These are phyloP conservation scores for Tympanopsis confertula DNA, from an alignment of 2,329 filamentous ascomycete genomes.

Conservation along the genomic window DNA sequence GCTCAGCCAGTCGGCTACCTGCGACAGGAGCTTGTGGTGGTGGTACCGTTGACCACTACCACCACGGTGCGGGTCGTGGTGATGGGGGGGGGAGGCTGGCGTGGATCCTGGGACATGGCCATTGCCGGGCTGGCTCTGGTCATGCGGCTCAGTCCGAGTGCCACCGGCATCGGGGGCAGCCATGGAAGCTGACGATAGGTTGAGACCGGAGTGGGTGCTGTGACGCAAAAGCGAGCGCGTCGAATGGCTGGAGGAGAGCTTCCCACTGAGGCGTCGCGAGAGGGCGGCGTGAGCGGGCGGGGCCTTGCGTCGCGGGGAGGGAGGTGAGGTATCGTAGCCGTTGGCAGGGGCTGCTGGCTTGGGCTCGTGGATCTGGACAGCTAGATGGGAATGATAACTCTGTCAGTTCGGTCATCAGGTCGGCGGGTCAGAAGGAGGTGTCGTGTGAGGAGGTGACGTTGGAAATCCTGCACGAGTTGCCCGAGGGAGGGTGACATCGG, in stretches of 20 bases:
- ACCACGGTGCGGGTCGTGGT: too few relatives aligned
- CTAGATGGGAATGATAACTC: too few relatives aligned
- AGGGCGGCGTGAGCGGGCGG: background rate
- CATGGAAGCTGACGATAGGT: background rate
- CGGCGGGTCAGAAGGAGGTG: too few relatives aligned
- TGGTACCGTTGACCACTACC: background rate
- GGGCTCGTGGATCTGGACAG: background rate
- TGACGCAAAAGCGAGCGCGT: background rate
- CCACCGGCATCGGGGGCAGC: background rate
- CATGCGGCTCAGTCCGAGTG: background rate
- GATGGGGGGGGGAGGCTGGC: background rate
- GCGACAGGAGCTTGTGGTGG: slow-evolving; percentile 47
- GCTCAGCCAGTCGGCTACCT: slow-evolving; percentile 75
- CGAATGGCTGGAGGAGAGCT: background rate
- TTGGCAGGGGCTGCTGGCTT: background rate
- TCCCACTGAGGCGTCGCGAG: background rate
- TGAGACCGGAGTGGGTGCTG: too few relatives aligned
- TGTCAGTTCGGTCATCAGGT: too few relatives aligned
- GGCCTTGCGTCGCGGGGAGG: background rate
- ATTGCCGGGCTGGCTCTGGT: background rate
- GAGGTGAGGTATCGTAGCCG: background rate
- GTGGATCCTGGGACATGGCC: background rate
- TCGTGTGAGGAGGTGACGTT: too few relatives aligned
- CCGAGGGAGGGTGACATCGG: too few relatives aligned
- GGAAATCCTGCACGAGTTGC: too few relatives aligned